Percentiles rank a stretch among this genome's conserved stretches.
These are phyloP conservation scores for Hevea brasiliensis DNA, from an alignment of 345 rosid species.

Conservation along the genomic window DNA sequence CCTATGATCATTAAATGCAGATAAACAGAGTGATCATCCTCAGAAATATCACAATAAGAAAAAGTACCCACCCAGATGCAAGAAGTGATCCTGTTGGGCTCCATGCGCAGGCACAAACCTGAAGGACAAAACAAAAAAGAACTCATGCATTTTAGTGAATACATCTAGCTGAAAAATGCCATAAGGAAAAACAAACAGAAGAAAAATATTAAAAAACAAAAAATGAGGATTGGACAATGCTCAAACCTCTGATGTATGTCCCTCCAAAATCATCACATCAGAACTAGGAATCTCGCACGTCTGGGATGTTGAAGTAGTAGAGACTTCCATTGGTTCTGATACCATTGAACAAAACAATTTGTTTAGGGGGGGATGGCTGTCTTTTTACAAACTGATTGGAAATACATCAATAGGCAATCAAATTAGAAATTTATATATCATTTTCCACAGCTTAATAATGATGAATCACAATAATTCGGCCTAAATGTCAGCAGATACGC, in stretches of 20 bases:
- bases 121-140: slow-evolving; percentile 19
- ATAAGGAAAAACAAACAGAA: not conserved
- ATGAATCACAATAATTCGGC: too few relatives aligned
- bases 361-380: not conserved
- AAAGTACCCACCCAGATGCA: slow-evolving; percentile 88
- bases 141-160: not conserved
- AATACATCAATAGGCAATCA: not conserved
- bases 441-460: not conserved
- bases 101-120: slow-evolving; percentile 99
- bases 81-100: slow-evolving; percentile 97
- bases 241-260: slow-evolving; percentile 95
- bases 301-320: slow-evolving; percentile 49
- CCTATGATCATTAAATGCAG: not conserved
- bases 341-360: slow-evolving; percentile 31
- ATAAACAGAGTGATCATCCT: not conserved
- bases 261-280: slow-evolving; percentile 95
- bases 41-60: slow-evolving; percentile 14
- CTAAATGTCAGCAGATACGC: too few relatives aligned
- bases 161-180: not conserved
- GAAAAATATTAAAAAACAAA: not conserved
- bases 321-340: slow-evolving; percentile 81
- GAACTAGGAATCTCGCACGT: slow-evolving; percentile 68
- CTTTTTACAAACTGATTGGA: not conserved
- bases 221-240: slow-evolving; percentile 1
- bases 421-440: not conserved